Conservation (phyloP, 371 early-diverging fungal genomes). For the Mucor mucedo region DNA sequence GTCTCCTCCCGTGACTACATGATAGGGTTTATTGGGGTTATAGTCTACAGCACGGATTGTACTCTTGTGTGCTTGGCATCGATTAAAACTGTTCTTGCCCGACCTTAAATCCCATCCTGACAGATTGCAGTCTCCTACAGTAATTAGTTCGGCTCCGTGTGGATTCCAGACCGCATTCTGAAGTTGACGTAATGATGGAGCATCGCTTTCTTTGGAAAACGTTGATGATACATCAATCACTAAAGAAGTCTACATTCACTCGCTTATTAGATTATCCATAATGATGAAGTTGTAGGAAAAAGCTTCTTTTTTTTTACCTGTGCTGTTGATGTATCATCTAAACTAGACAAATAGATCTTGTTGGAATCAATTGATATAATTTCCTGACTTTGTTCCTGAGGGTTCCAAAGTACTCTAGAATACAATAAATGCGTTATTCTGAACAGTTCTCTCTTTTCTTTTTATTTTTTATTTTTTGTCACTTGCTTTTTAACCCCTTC, state of each 20-base stretch:
- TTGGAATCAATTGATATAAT: slow-evolving; percentile 32
- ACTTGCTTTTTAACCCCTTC: slow-evolving; percentile 26
- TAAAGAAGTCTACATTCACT: slow-evolving; percentile 1
- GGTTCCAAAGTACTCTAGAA: slow-evolving; percentile 48
- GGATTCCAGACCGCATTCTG: slow-evolving; percentile 79
- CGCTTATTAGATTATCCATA: neutral
- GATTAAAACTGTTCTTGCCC: slow-evolving; percentile 47
- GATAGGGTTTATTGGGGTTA: slow-evolving; percentile 85
- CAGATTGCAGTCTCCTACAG: slow-evolving; percentile 62
- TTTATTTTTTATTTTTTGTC: neutral
- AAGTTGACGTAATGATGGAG: slow-evolving; percentile 19
- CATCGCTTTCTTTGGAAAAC: slow-evolving; percentile 11
- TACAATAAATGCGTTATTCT: neutral
- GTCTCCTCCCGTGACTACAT: slow-evolving; percentile 83
- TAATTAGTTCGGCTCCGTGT: slow-evolving; percentile 62
- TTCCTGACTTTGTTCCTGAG: slow-evolving; percentile 23
- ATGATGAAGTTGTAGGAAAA: neutral
- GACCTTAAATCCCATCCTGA: slow-evolving; percentile 77
- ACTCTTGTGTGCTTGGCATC: slow-evolving; percentile 66
- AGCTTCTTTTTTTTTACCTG: neutral
- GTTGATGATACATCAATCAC: slow-evolving; percentile 24
- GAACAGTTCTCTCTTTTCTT: neutral
- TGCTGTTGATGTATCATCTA: slow-evolving; percentile 15
- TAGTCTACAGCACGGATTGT: slow-evolving; percentile 78
- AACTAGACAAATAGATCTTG: slow-evolving; percentile 21